These are phyloP conservation scores for Ustilago nuda DNA, from an alignment of 1,284 basidiomycete genomes.

Conservation along the genomic window DNA sequence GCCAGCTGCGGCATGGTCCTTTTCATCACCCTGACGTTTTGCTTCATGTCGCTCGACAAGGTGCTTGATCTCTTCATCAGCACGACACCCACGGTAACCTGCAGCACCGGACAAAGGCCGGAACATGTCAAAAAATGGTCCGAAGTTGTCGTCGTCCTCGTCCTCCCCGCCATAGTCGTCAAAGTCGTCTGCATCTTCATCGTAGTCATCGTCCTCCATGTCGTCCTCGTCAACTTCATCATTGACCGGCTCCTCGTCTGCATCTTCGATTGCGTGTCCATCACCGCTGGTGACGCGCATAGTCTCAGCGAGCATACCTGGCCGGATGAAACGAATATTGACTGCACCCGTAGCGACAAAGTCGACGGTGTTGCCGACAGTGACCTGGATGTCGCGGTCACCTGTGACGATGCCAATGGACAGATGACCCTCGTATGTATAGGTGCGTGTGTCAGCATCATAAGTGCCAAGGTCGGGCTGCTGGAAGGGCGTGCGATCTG, in stretches of 20 bases:
- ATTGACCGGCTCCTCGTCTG: neutral
- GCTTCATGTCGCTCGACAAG: slow-evolving; percentile 18
- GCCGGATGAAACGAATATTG: slow-evolving; percentile 34
- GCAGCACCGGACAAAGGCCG: slow-evolving; percentile 17
- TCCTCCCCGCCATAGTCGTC: slow-evolving; percentile 15
- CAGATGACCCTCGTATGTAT: slow-evolving; percentile 32
- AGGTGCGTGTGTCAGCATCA: slow-evolving; percentile 29
- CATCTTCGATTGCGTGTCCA: slow-evolving; percentile 1
- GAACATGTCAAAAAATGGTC: slow-evolving; percentile 26
- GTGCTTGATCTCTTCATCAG: slow-evolving; percentile 24
- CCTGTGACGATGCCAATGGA: slow-evolving; percentile 30
- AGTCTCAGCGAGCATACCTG: slow-evolving; percentile 28
- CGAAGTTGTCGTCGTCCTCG: slow-evolving; percentile 25
- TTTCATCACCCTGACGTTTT: neutral
- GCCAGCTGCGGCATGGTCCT: neutral
- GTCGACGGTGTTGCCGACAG: slow-evolving; percentile 27
- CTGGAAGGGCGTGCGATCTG: slow-evolving; percentile 21
- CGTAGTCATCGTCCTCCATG: slow-evolving; percentile 31
- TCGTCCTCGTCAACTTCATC: slow-evolving; percentile 21
- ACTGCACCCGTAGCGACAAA: slow-evolving; percentile 31
- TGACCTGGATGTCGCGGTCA: slow-evolving; percentile 25
- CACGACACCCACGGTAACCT: slow-evolving; percentile 32
- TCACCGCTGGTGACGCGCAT: slow-evolving; percentile 34
- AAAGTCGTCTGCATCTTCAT: slow-evolving; percentile 39
- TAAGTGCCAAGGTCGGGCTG: slow-evolving; percentile 24